Base-by-base conservation (phyloP, 2,329 filamentous ascomycete genomes). In the Pseudogymnoascus sp. region DNA sequence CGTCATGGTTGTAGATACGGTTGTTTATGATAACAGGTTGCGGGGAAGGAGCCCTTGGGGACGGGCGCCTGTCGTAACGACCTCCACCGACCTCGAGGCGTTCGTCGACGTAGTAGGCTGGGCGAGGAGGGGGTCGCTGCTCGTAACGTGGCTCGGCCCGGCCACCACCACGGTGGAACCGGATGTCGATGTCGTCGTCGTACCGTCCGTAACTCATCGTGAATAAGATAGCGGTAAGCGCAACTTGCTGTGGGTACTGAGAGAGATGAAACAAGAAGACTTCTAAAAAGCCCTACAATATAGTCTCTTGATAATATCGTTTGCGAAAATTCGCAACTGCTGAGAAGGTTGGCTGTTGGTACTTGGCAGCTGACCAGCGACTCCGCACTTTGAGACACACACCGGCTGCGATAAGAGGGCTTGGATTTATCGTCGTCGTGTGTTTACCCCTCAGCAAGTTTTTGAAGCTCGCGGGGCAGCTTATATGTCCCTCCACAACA, bases 1-100 rank as follows among this genome's bases (percentile, higher is more conserved):
- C 63, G 59, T 76, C 66, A 20, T 79, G 75, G 63, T 80, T 79
- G 66, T 80, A 78, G 62, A 82, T 79, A 61, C 75, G 75, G 69
- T 83, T 84, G 68, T 83, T 82, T 69, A 85, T 84, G 59, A 85
- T 78, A 57, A 85, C 75, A 1, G 81, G 80, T 5, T 70, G 47
- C 25, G 47, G 47, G 12, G 47, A 53, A 68, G 71, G 6, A 72
- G 57, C 41, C 50, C 58, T 36, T 25, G 15, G 53, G 14, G 63
- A 62, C 8, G 67, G 66, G 22, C 63, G 63, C 4, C 57, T 61
- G 2, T 62, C 60, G 36, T 36, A 60, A 57, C 47, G 25, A 12
- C 15, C 38, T 11, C 4, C 57, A 5, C 67, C 69, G 66, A 68
- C 28, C 2, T 66, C 58, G 64, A 68, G 67, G 43, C 75, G 76